Conservation (phyloP, 2,329 filamentous ascomycete genomes). For the Pochonia chlamydosporia region DNA sequence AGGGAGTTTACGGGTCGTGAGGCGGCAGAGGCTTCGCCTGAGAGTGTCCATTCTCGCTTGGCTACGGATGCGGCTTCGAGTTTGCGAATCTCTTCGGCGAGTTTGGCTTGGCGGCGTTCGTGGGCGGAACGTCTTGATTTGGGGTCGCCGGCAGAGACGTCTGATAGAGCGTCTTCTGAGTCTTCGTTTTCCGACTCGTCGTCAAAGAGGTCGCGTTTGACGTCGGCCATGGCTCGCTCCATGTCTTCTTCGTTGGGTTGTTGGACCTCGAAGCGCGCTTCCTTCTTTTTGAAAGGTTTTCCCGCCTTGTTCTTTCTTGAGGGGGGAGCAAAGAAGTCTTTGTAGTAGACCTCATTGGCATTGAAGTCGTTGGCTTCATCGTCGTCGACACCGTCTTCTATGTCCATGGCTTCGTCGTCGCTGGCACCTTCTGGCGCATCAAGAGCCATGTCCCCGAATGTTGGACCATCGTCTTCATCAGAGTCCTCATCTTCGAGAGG, state of each 20-base stretch:
- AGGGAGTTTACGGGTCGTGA: slow-evolving; percentile 88
- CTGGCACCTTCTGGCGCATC: slow-evolving; percentile 65
- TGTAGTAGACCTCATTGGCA: slow-evolving; percentile 84
- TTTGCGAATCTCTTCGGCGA: slow-evolving; percentile 84
- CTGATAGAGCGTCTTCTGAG: slow-evolving; percentile 58
- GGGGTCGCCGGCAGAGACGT: slow-evolving; percentile 62
- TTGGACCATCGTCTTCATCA: slow-evolving; percentile 72
- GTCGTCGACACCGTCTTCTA: slow-evolving; percentile 35
- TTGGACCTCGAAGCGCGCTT: slow-evolving; percentile 33
- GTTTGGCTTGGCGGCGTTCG: slow-evolving; percentile 77
- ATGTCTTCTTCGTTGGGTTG: slow-evolving; percentile 60
- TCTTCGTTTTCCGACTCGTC: slow-evolving; percentile 62
- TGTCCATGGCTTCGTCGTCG: slow-evolving; percentile 56
- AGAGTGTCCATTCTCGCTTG: slow-evolving; percentile 84
- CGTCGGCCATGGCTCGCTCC: slow-evolving; percentile 76
- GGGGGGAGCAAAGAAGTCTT: slow-evolving; percentile 90
- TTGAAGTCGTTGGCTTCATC: slow-evolving; percentile 59
- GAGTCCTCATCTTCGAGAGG: slow-evolving; percentile 48
- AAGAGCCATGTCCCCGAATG: slow-evolving; percentile 74
- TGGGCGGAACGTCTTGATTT: slow-evolving; percentile 76
- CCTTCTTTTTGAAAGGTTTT: slow-evolving; percentile 33
- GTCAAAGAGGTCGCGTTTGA: slow-evolving; percentile 86
- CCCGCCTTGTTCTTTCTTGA: slow-evolving; percentile 58
- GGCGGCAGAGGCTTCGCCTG: slow-evolving; percentile 77
- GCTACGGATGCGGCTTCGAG: slow-evolving; percentile 85